Conservation (phyloP, 257 asterid genomes). For the Plantago elongata region DNA sequence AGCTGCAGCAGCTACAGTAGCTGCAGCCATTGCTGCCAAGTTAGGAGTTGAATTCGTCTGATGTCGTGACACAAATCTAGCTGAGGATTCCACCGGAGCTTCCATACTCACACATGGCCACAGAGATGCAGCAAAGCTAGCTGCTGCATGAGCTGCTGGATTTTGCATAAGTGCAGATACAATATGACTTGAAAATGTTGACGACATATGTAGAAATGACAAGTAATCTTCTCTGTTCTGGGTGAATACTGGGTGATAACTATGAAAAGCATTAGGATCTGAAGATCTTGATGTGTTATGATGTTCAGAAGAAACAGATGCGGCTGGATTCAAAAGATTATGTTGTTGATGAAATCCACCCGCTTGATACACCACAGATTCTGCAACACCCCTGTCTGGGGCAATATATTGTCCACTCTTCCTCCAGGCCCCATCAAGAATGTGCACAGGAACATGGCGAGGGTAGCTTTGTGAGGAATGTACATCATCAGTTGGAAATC, state of each 20-base stretch:
- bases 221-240: slow-evolving; percentile 59
- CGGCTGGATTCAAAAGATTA: slow-evolving; percentile 42
- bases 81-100: slow-evolving; percentile 34
- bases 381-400: slow-evolving; percentile 32
- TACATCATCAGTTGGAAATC: slow-evolving; percentile 31
- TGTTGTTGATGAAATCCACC: slow-evolving; percentile 42
- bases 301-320: slow-evolving; percentile 48
- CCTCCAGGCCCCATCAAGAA: slow-evolving; percentile 66
- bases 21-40: slow-evolving; percentile 81
- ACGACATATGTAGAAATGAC: slow-evolving; percentile 54
- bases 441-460: slow-evolving; percentile 79
- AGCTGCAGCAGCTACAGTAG: slow-evolving; percentile 95
- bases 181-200: slow-evolving; percentile 71
- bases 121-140: slow-evolving; percentile 70
- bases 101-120: slow-evolving; percentile 60
- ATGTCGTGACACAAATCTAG: slow-evolving; percentile 29
- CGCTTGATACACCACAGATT: slow-evolving; percentile 36
- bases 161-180: slow-evolving; percentile 75
- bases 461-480: slow-evolving; percentile 52
- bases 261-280: slow-evolving; percentile 49
- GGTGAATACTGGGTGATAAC: slow-evolving; percentile 57
- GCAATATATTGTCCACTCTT: slow-evolving; percentile 30
- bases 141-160: slow-evolving; percentile 93
- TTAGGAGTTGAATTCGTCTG: slow-evolving; percentile 51
- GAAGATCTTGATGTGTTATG: slow-evolving; percentile 47